Evolutionary conservation across 2,329 filamentous ascomycete genomes (phyloP), one percentile per base, ranked within the genome.

Genomic region (Mariannaea sp.): DNA sequence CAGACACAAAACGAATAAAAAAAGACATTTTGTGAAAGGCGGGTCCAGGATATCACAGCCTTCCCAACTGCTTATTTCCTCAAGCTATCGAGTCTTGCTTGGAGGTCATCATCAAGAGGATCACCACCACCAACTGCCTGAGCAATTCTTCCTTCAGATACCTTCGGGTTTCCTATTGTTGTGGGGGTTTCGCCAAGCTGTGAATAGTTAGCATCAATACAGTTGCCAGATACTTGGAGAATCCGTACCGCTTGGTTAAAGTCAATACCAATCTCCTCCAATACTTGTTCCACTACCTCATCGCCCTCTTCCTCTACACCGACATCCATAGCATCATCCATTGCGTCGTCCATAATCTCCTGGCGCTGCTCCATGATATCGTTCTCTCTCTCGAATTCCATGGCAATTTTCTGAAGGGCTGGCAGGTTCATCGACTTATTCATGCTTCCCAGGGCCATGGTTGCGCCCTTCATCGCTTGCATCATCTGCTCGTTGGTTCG

Each of bases 401-500:
- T 96, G 16, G 94, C 93, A 70, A 99, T 99, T 53, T 93, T 86
- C 72, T 97, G 93, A 27, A 99, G 79, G 14, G 92, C 92, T 1
- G 94, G 94, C 3, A 99, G 84, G 70, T 99, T 97, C 92, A 97
- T 97, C 59, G 90, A 90, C 60, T 89, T 84, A 74, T 99, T 99
- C 94, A 99, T 99, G 76, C 89, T 95, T 49, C 92, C 92, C 7
- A 99, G 79, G 3, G 96, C 87, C 74, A 88, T 86, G 1, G 94
- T 97, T 4, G 94, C 94, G 27, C 94, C 94, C 75, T 97, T 99
- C 94, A 99, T 97, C 7, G 92, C 94, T 74, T 96, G 91, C 92
- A 97, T 97, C 94, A 99, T 99, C 75, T 97, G 93, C 73, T 99
- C 94, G 73, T 99, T 99, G 62, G 92, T 97, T 60, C 94, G 87